phyloP scores from a whole-genome alignment of 1,284 basidiomycete species.

The Tilletia horrida region DNA sequence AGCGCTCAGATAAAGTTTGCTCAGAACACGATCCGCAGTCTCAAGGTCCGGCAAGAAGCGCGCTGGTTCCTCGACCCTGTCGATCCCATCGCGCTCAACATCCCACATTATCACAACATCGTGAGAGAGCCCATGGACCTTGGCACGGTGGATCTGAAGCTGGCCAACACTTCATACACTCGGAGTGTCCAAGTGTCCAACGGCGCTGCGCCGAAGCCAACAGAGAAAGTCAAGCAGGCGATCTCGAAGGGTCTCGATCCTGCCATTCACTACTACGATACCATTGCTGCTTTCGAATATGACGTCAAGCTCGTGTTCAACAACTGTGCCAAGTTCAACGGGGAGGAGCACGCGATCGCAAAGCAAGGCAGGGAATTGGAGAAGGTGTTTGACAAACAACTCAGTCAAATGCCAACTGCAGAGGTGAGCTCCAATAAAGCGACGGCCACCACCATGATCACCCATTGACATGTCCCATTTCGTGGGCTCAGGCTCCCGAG shows the following conservation, averaged over 20 bases:
- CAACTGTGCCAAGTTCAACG: constrained; percentile 90
- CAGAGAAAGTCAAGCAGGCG: constrained; percentile 34
- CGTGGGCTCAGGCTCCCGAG: constrained; percentile 18
- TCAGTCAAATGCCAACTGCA: constrained; percentile 55
- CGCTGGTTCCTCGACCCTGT: constrained; percentile 81
- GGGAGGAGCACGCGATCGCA: constrained; percentile 74
- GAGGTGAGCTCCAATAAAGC: constrained; percentile 13
- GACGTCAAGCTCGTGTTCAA: constrained; percentile 66
- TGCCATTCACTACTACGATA: constrained; percentile 38
- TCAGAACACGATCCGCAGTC: constrained; percentile 70
- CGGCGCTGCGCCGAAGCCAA: constrained; percentile 37
- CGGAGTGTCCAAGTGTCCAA: constrained; percentile 23
- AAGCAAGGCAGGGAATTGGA: constrained; percentile 76
- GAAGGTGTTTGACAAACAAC: constrained; percentile 79
- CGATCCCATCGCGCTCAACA: constrained; percentile 79
- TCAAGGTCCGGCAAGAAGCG: constrained; percentile 85
- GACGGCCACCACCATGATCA: not conserved
- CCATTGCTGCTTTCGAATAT: constrained; percentile 38
- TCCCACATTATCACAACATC: constrained; percentile 85
- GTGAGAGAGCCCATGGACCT: constrained; percentile 93
- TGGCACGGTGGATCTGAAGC: constrained; percentile 84
- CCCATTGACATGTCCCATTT: not conserved
- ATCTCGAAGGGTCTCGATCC: constrained; percentile 34
- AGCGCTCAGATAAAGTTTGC: constrained; percentile 75
- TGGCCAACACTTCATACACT: constrained; percentile 40